These are phyloP conservation scores for Ganoderma leucocontextum DNA, from an alignment of 1,284 basidiomycete genomes.

Conservation along the genomic window DNA sequence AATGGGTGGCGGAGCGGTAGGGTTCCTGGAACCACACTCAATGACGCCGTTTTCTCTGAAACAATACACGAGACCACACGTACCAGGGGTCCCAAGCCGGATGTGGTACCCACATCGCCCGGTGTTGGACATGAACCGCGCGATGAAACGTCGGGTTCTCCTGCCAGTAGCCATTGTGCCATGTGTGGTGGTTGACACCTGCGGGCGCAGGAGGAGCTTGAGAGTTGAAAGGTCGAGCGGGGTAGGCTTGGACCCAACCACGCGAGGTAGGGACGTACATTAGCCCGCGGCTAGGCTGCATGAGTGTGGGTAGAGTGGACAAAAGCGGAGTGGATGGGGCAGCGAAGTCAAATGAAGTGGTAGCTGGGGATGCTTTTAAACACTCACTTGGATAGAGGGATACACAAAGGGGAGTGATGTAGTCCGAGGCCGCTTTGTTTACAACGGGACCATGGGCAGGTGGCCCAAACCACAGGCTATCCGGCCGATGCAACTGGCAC, in stretches of 20 bases:
- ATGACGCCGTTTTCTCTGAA: not conserved
- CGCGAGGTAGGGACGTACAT: conserved; percentile 23
- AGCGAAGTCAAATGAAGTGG: not conserved
- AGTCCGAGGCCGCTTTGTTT: not conserved
- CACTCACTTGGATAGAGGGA: not conserved
- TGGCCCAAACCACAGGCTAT: not conserved
- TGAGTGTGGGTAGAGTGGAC: conserved; percentile 16
- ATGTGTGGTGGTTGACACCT: conserved; percentile 38
- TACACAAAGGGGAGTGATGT: not conserved
- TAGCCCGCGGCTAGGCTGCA: conserved; percentile 9
- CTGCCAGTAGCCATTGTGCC: conserved; percentile 41
- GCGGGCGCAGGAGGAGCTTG: conserved; percentile 39
- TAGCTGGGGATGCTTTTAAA: not conserved
- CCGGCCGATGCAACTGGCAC: not conserved
- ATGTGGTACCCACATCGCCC: conserved; percentile 41
- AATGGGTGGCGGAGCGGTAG: not conserved
- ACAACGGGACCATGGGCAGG: not conserved
- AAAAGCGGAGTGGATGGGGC: not conserved
- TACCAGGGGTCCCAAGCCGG: conserved; percentile 35
- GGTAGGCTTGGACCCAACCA: conserved; percentile 31
- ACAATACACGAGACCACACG: not conserved
- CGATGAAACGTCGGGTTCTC: conserved; percentile 40
- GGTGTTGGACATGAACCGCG: conserved; percentile 17
- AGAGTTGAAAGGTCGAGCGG: conserved; percentile 31
- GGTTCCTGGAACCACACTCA: not conserved